Evolutionary conservation across 768 basidiomycete genomes (phyloP).

Genomic region (Tremella fuciformis): DNA sequence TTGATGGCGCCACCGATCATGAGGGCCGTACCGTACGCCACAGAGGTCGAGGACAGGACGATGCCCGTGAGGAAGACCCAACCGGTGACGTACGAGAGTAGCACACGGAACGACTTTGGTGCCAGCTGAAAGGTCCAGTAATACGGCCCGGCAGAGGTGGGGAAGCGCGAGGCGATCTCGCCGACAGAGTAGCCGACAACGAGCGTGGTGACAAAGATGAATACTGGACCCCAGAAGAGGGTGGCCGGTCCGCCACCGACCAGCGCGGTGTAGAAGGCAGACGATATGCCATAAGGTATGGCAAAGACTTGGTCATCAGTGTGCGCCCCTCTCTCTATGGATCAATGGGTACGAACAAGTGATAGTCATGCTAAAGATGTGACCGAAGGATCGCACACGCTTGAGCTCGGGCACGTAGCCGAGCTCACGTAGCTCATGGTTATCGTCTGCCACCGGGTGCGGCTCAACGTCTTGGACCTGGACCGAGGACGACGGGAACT

Average conservation of each 20-base stretch:
- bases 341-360: neutral
- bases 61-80: conserved; percentile 1
- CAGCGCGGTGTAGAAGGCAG: neutral
- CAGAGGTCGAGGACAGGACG: neutral
- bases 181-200: conserved; percentile 3
- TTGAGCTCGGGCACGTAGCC: conserved; percentile 3
- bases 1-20: conserved; percentile 1
- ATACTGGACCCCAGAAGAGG: neutral
- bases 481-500: no score
- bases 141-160: neutral
- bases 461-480: no score
- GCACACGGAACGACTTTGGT: neutral
- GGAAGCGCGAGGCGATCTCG: conserved; percentile 1
- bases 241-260: conserved; percentile 1
- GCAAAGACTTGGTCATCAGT: neutral
- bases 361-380: conserved; percentile 2
- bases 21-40: neutral
- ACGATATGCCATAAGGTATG: neutral
- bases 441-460: no score
- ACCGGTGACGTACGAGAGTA: neutral
- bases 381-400: neutral
- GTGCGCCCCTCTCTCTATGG: neutral
- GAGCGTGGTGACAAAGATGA: conserved; percentile 1
- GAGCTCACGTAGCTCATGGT: neutral
- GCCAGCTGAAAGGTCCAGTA: conserved; percentile 5